Evolutionary conservation across 2,329 filamentous ascomycete genomes (phyloP), one percentile per base, ranked within the genome.

Genomic region (Talaromyces rugulosus): DNA sequence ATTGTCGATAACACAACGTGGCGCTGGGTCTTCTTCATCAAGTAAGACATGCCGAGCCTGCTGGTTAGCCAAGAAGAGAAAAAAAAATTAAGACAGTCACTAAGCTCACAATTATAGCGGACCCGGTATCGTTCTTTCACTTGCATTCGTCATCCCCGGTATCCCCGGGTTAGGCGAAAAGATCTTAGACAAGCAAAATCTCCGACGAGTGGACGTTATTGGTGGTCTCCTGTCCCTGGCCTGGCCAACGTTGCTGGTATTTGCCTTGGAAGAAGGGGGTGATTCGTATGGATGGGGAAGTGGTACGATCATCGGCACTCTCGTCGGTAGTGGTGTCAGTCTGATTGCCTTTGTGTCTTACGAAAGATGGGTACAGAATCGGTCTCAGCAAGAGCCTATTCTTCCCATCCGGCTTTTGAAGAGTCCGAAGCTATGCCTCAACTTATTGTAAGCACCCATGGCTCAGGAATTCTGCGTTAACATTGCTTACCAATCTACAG

Each of bases 391-490:
- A 27, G 70, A 78, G 61, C 75, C 77, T 11, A 66, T 79, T 18
- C 50, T 77, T 78, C 60, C 74, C 73, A 16, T 64, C 69, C 59
- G 66, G 71, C 12, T 61, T 75, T 12, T 62, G 72, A 51, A 72
- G 69, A 18, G 68, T 71, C 56, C 50, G 16, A 67, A 72, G n/a
- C 63, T 71, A 3, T 68, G 74, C 28, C 65, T 69, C 16, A 68
- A 65, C 5, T 66, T 76, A 40, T 63, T 77, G 12, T 50, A 73
- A 72, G 40, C 2, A 76, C 7, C n/a, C 18, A 59, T 6, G 5
- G 18, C n/a, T 57, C 7, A 28, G 8, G 9, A 0, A 14, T 57
- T 23, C 55, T n/a, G 16, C 55, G n/a, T 42, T n/a, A 28, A 12
- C 27, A 8, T 42, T 40, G 18, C 34, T 42, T 4, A 57, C 34